Evolutionary conservation across 2,329 filamentous ascomycete genomes (phyloP), one percentile per base, ranked within the genome.

Genomic region (Alternaria sp.): DNA sequence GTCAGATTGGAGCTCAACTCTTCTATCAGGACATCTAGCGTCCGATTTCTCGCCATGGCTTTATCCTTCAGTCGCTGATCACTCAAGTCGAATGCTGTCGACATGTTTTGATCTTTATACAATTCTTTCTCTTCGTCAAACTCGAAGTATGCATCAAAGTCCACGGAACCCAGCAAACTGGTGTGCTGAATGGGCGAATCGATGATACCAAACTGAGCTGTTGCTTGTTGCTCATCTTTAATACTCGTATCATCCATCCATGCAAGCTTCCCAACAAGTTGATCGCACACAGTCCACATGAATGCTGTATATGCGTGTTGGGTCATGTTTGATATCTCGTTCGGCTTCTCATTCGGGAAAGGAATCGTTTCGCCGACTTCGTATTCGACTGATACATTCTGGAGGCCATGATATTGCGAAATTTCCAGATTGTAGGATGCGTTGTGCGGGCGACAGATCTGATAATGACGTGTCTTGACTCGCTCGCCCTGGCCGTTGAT

Each of bases 291-390:
- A 3, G 52, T 61, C 63, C 55, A 63, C 61, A 69, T 66, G 47
- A 64, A 64, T 3, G 65, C 67, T n/a, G 61, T 54, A 8, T 69
- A 66, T n/a, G 65, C 59, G 34, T 67, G 66, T 39, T 67, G 61
- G 3, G 61, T 61, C 57, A 68, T 63, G 39, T 69, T 57, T 32
- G 48, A 51, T 5, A 51, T 26, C 22, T 51, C 20, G 18, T 51
- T 12, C 8, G 48, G 32, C 11, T 8, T 20, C 14, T 51, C 48
- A 8, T 38, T n/a, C 22, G 48, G 48, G 9, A 51, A 51, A 22
- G 48, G 16, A 5, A 51, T 51, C 3, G 32, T 18, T 24, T 36
- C 32, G 4, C 48, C 32, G 1, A 39, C 34, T 4, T 39, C 34
- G 32, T 51, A 51, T 7, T 26, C 26, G 14, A 20, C 22, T 8